Conservation (phyloP, 495 filamentous ascomycete genomes). For the Aspergillus panamensis region DNA sequence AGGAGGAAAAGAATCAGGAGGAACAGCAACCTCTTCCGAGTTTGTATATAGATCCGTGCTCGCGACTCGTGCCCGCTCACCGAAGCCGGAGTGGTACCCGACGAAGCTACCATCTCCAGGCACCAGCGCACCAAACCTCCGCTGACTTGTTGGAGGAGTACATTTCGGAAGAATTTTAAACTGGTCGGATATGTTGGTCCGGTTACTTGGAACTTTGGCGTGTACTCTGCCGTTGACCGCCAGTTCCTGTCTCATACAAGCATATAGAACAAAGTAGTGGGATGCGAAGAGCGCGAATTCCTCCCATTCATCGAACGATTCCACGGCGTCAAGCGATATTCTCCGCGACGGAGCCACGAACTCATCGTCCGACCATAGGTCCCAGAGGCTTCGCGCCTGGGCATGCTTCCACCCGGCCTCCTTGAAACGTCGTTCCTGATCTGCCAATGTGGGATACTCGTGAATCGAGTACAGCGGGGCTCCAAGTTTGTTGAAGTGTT, state of each 20-base stretch:
- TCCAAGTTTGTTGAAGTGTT: constrained; percentile 75
- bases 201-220: not conserved
- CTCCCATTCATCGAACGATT: constrained; percentile 95
- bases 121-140: constrained; percentile 47
- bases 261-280: constrained; percentile 82
- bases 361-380: constrained; percentile 66
- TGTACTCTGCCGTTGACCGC: not conserved
- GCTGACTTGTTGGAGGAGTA: constrained; percentile 19
- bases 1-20: constrained; percentile 27
- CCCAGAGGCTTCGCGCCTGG: constrained; percentile 64
- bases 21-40: constrained; percentile 21
- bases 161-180: constrained; percentile 25
- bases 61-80: constrained; percentile 54
- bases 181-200: constrained; percentile 13
- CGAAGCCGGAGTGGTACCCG: constrained; percentile 59
- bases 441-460: constrained; percentile 59
- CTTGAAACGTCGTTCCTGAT: constrained; percentile 65
- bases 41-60: constrained; percentile 57
- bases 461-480: constrained; percentile 71
- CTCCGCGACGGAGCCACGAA: constrained; percentile 58
- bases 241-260: constrained; percentile 32
- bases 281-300: constrained; percentile 82
- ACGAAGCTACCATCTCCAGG: constrained; percentile 34
- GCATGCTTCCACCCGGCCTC: constrained; percentile 61
- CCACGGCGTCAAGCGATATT: constrained; percentile 57